Conservation (phyloP, 352 stramenopile species). For the Phytophthora meadii region DNA sequence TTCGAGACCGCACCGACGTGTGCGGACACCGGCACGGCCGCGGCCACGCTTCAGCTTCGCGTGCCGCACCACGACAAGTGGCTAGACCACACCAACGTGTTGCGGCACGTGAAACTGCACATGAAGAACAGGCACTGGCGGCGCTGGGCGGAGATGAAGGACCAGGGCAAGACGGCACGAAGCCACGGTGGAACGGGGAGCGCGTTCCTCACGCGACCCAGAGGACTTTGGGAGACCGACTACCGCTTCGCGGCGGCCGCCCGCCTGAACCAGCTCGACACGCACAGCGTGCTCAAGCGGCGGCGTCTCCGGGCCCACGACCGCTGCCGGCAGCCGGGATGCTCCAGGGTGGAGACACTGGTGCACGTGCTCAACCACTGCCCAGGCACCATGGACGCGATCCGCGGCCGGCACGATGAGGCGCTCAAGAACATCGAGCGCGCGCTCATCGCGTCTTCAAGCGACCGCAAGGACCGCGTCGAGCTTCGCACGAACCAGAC, state of each 20-base stretch:
- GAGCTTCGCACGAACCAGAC: slow-evolving; percentile 24
- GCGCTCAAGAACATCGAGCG: slow-evolving; percentile 23
- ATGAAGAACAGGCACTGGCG: slow-evolving; percentile 12
- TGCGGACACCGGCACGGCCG: not conserved
- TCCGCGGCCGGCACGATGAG: slow-evolving; percentile 14
- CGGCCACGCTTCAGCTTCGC: slow-evolving; percentile 6
- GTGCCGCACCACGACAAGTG: slow-evolving; percentile 14
- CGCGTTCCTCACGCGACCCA: slow-evolving; percentile 15
- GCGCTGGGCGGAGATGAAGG: not conserved
- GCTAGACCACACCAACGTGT: slow-evolving; percentile 6
- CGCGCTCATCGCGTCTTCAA: slow-evolving; percentile 1
- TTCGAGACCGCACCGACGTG: not conserved
- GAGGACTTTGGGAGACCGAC: slow-evolving; percentile 20
- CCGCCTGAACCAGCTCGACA: slow-evolving; percentile 21
- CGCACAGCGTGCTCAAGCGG: slow-evolving; percentile 8
- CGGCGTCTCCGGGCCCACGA: slow-evolving; percentile 3
- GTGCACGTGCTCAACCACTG: slow-evolving; percentile 26
- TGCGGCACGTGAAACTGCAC: slow-evolving; percentile 26
- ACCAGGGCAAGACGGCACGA: slow-evolving; percentile 17
- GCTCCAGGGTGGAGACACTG: slow-evolving; percentile 5
- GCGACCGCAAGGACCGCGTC: not conserved
- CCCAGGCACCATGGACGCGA: slow-evolving; percentile 7
- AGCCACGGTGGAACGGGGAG: too few relatives aligned
- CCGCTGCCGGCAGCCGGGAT: slow-evolving; percentile 6
- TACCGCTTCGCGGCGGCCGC: slow-evolving; percentile 22